Percentiles rank a stretch among this genome's conserved stretches.
Evolutionary conservation across 148 eudicot genomes (phyloP).

Genomic region (Vaccinium macrocarpon): DNA sequence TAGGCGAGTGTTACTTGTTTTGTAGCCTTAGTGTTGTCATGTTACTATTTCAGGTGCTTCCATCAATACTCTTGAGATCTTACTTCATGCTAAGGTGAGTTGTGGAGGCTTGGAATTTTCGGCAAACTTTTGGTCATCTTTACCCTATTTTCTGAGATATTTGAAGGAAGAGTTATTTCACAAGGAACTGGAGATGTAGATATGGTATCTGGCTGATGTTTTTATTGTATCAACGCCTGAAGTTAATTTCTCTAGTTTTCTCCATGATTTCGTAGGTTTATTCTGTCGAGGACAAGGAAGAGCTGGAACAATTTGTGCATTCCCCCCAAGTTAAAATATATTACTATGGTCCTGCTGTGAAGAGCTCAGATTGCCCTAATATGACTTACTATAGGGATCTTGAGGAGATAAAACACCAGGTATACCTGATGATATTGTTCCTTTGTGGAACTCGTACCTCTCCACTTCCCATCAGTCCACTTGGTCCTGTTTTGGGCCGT

Average conservation of each 20-base stretch:
- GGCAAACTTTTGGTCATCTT: not conserved
- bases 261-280: conserved; percentile 53
- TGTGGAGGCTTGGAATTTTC: not conserved
- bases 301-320: conserved; percentile 68
- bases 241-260: not conserved
- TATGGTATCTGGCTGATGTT: not conserved
- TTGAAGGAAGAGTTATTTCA: conserved; percentile 8
- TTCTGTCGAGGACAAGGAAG: conserved; percentile 64
- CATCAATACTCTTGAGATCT: conserved; percentile 71
- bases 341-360: conserved; percentile 43
- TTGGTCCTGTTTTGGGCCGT: not conserved
- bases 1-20: not conserved
- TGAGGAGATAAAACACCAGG: conserved; percentile 66
- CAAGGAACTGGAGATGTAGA: not conserved
- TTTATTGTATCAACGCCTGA: not conserved
- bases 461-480: not conserved
- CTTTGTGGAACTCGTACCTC: not conserved
- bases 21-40: conserved; percentile 13
- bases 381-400: conserved; percentile 42
- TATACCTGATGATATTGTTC: conserved; percentile 29
- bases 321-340: conserved; percentile 65
- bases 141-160: conserved; percentile 6
- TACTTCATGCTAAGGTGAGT: conserved; percentile 89
- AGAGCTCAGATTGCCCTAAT: conserved; percentile 28
- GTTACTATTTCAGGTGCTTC: conserved; percentile 73